Base-by-base conservation (phyloP, 305 asterid species). In the Salvia sclarea region DNA sequence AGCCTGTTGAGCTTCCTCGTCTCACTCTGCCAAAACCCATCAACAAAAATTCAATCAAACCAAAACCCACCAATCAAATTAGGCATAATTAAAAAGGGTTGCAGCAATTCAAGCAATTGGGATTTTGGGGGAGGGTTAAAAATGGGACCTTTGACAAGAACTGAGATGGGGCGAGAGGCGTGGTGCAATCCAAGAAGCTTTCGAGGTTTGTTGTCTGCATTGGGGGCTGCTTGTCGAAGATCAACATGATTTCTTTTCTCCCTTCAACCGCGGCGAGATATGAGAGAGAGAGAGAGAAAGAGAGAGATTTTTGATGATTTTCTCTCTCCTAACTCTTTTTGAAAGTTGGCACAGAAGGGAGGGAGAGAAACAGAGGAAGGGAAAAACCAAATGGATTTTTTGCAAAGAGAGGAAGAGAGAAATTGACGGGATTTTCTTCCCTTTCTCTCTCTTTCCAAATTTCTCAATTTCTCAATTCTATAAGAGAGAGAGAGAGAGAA, bases 171-270 rank as follows among this genome's bases (percentile, higher is more conserved):
- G 83, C 86, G 44, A 81, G 71, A 10, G 98, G 96, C 40, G 98
- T 88, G 75, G 85, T 83, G 82, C 91, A 81, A 82, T 89, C 89
- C 88, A 94, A 78, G 81, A 94, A 87, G 79, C 93, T 75, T 61
- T 85, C 89, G 71, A 94, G 86, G 81, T 94, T 94, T 70, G 98
- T 85, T 66, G 98, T 85, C 78, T 83, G 95, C 78, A 79, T 80
- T 76, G 88, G 62, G 68, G 73, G 82, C 80, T 84, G 80, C 66
- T 84, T 82, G 68, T 84, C 84, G 66, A 81, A 45, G 77, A 86
- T 75, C 87, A 83, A 50, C 81, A 81, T 75, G 76, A 78, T 88
- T 57, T 37, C n/a, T n/a, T n/a, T n/a, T n/a, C n/a, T 22, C 37
- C 67, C 67, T 31, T 41, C n/a, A 48, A 31, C 37, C 37, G 44